Evolutionary conservation across 306 rosid genomes (phyloP).

Genomic region (Fragaria vesca): DNA sequence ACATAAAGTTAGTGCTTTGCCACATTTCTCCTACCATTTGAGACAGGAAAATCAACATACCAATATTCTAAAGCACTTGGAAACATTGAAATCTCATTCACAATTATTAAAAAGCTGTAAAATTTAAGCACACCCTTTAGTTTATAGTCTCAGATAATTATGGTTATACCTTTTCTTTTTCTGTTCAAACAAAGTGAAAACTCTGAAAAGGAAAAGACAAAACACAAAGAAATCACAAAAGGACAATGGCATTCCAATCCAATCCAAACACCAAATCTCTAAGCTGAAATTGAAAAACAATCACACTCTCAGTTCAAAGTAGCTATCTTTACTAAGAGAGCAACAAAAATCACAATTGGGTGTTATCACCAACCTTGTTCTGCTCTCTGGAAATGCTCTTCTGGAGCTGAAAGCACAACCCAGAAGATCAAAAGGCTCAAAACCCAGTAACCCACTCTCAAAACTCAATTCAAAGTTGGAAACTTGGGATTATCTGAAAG

Average conservation of each 20-base stretch:
- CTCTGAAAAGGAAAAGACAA: constrained; percentile 3
- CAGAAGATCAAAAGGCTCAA: constrained; percentile 8
- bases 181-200: background rate
- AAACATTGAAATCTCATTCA: constrained; percentile 39
- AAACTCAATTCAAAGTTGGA: constrained; percentile 28
- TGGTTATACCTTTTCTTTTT: background rate
- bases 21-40: constrained; percentile 42
- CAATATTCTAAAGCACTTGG: constrained; percentile 16
- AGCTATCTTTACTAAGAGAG: constrained; percentile 15
- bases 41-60: constrained; percentile 40
- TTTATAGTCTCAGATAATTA: background rate
- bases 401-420: constrained; percentile 29
- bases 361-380: constrained; percentile 18
- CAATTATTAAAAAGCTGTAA: constrained; percentile 42
- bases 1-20: constrained; percentile 32
- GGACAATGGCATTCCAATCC: constrained; percentile 34
- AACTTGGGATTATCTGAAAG: constrained; percentile 19
- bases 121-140: constrained; percentile 25
- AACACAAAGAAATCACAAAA: constrained; percentile 24
- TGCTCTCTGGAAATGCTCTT: background rate
- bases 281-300: constrained; percentile 18
- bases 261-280: constrained; percentile 45
- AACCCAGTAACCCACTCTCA: constrained; percentile 28
- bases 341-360: constrained; percentile 18
- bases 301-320: constrained; percentile 27